Percentiles rank a stretch among this genome's conserved stretches.
These are phyloP conservation scores for Podospora fimiseda DNA, from an alignment of 495 filamentous ascomycete genomes.

Conservation along the genomic window DNA sequence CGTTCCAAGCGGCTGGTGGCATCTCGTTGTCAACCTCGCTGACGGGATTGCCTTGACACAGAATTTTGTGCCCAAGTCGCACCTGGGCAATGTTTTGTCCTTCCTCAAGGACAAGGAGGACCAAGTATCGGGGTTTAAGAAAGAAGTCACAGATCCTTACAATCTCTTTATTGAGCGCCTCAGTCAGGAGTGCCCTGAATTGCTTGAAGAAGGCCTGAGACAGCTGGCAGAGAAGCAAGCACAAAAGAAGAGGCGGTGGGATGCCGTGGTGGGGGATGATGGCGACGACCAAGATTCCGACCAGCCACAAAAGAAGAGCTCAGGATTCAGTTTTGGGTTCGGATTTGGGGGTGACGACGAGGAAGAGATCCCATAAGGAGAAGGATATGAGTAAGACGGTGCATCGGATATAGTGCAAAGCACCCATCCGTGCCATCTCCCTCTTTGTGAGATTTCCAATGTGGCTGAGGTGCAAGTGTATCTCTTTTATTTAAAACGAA, in stretches of 20 bases:
- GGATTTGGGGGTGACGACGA: slow-evolving; percentile 58
- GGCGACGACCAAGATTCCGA: slow-evolving; percentile 35
- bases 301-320: slow-evolving; percentile 29
- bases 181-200: slow-evolving; percentile 52
- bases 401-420: no score
- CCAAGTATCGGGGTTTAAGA: slow-evolving; percentile 80
- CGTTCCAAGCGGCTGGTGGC: slow-evolving; percentile 93
- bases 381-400: no score
- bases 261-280: slow-evolving; percentile 62
- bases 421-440: no score
- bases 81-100: slow-evolving; percentile 65
- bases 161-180: slow-evolving; percentile 68
- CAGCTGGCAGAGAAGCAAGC: slow-evolving; percentile 57
- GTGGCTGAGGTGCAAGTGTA: not conserved
- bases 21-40: slow-evolving; percentile 86
- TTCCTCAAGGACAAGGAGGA: slow-evolving; percentile 79
- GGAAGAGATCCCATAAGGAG: slow-evolving; percentile 36
- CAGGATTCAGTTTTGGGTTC: slow-evolving; percentile 76
- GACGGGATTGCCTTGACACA: slow-evolving; percentile 85
- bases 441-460: no score
- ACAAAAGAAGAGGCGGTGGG: slow-evolving; percentile 80
- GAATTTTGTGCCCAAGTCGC: slow-evolving; percentile 82
- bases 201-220: slow-evolving; percentile 56
- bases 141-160: slow-evolving; percentile 67
- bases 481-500: no score